A percentile compares a stretch with the other conserved stretches of the same genome.
These are phyloP conservation scores for Plasmodium chabaudi DNA, from an alignment of 169 alveolate genomes.

Conservation along the genomic window DNA sequence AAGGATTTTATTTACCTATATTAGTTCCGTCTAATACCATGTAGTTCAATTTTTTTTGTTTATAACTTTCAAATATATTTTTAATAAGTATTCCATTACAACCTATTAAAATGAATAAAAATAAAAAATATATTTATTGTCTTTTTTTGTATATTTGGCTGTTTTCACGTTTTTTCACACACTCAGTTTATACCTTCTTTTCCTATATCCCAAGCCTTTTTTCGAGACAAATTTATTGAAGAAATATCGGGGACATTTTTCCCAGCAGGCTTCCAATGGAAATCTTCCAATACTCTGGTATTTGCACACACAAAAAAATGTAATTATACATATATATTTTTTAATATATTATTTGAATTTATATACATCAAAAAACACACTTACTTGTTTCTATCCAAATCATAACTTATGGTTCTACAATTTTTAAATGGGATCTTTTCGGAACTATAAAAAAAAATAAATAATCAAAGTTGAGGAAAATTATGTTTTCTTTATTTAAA, in stretches of 20 bases:
- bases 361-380: neutral
- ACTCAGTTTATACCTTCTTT: constrained; percentile 41
- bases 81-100: constrained; percentile 68
- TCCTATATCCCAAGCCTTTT: constrained; percentile 76
- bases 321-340: neutral
- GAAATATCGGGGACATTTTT: constrained; percentile 53
- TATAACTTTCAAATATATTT: constrained; percentile 55
- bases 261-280: constrained; percentile 65
- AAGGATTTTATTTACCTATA: constrained; percentile 25
- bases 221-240: constrained; percentile 48
- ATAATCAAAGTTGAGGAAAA: neutral
- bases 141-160: neutral
- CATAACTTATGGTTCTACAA: constrained; percentile 16
- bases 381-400: constrained; percentile 37
- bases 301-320: neutral
- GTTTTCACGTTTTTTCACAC: neutral
- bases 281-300: constrained; percentile 12
- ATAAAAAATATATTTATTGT: constrained; percentile 1
- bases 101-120: constrained; percentile 21
- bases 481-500: neutral
- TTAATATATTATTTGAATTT: neutral
- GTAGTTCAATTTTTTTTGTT: constrained; percentile 43
- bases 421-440: constrained; percentile 49
- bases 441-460: constrained; percentile 12
- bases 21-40: constrained; percentile 71